Base-by-base conservation (phyloP, 1,139 yeast species). In the Suhomyces anneliseae region DNA sequence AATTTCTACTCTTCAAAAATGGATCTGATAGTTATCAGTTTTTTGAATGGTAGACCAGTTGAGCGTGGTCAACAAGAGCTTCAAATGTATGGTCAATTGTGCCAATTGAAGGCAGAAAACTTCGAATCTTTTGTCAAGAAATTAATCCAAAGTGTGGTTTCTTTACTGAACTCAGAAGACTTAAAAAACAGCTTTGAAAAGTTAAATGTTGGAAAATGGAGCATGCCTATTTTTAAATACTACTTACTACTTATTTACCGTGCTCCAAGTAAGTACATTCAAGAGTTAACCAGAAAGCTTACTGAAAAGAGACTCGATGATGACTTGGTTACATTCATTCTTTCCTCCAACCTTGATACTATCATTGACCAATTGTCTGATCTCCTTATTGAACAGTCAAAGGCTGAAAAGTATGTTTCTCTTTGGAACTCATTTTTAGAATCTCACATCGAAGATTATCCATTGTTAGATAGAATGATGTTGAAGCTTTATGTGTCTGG, bases 91-190 rank as follows among this genome's bases (percentile, higher is more conserved):
- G 68, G 74, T 1, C 48, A 51, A 8, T 54, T 72, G 8, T 70
- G 72, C 43, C 59, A 55, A 37, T 38, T 48, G 6, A 46, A 65
- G 7, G 49, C 56, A 6, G 43, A 43, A 4, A 64, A 62, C 27
- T 72, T 58, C 47, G 67, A 61, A 34, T 42, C 53, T 0, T 61
- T 70, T 43, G 70, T 68, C 8, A 74, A 72, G 46, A 60, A 54
- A 37, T 52, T 72, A 3, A 60, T 74, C 12, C 78, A 72, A 51
- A 59, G 66, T 14, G 56, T 73, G 19, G 75, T 73, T 9, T 47
- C 65, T 36, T 46, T 62, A 39, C 34, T 57, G 19, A 63, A 65
- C 34, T 53, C 61, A 4, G 67, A 61, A 2, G 70, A 64, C n/a
- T 63, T 70, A 43, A 62, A 58, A 11, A 50, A 48, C 7, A 47